Evolutionary conservation across 2,329 filamentous ascomycete genomes (phyloP), one percentile per base, ranked within the genome.

Genomic region (Reticulascus tulasneorum): DNA sequence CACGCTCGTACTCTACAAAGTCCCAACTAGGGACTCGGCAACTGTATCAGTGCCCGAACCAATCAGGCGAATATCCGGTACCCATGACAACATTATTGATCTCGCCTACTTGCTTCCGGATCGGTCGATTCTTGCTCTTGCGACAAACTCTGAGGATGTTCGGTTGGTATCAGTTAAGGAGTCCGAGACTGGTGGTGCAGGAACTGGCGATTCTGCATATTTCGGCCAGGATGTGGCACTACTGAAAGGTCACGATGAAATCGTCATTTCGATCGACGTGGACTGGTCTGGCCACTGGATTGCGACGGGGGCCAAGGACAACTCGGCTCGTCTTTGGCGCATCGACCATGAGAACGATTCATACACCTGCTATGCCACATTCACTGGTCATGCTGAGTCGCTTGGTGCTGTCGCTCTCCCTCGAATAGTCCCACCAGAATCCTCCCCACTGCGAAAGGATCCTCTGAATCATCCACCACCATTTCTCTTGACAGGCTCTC

Each of bases 231-330:
- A 98, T 53, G 74, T 95, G 24, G 86, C 82, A 3, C 69, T 93
- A 17, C 71, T 98, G 3, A 87, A 86, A 54, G 93, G 93, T 2
- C 93, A 98, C 50, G 82, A 90, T 32, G 93, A 98, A 49, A 96
- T 98, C 33, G 86, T 98, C 42, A 94, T 98, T 49, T 90, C 89
- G 40, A 69, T 98, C 25, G 90, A 96, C 56, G 82, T 88, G 4
- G 93, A 98, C 62, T 95, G 89, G 88, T 97, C 93, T 9, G 94
- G 94, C 1, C 82, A 93, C 58, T 98, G 93, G 93, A 77, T 98
- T 24, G 91, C 85, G 10, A 97, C 93, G 2, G 93, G 91, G 35
- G 87, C 93, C 16, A 98, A 98, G 63, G 93, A 98, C 59, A 98
- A 97, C 54, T 93, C 86, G 4, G 93, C 91, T 13, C 82, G 86